These are phyloP conservation scores for Pseudopithomyces chartarum DNA, from an alignment of 2,329 filamentous ascomycete genomes.

Conservation along the genomic window DNA sequence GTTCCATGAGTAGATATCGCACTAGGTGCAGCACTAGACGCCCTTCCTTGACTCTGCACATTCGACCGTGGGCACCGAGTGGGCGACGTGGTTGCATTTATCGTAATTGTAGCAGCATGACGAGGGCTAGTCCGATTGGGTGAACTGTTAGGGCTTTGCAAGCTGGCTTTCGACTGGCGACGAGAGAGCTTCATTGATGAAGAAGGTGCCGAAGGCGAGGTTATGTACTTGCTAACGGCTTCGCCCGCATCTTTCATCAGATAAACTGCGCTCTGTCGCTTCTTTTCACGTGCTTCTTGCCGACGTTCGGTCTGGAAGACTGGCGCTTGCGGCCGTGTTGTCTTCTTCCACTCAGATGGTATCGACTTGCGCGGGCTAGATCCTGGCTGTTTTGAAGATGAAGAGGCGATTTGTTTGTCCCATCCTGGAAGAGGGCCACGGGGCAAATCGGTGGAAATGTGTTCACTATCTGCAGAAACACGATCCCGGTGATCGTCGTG, in stretches of 20 bases:
- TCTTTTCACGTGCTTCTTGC: constrained; percentile 28
- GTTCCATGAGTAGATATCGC: constrained; percentile 22
- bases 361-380: constrained; percentile 33
- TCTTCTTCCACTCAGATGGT: constrained; percentile 29
- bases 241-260: constrained; percentile 36
- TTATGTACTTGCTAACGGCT: constrained; percentile 25
- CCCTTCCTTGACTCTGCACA: constrained; percentile 10
- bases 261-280: constrained; percentile 21
- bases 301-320: constrained; percentile 28
- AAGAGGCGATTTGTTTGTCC: neutral
- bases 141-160: constrained; percentile 25
- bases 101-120: constrained; percentile 16
- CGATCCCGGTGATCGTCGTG: constrained; percentile 4
- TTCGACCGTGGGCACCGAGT: constrained; percentile 14
- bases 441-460: too few species aligned
- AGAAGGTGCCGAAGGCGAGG: constrained; percentile 11
- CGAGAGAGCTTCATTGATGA: constrained; percentile 19
- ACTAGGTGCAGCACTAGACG: constrained; percentile 20
- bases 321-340: constrained; percentile 17
- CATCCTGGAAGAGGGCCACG: neutral
- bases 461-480: neutral
- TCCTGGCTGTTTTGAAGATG: neutral
- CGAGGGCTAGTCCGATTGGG: constrained; percentile 16
- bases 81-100: constrained; percentile 22
- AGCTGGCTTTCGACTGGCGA: constrained; percentile 22